These are phyloP conservation scores for Crotalaria pallida DNA, from an alignment of 306 rosid genomes.

Conservation along the genomic window DNA sequence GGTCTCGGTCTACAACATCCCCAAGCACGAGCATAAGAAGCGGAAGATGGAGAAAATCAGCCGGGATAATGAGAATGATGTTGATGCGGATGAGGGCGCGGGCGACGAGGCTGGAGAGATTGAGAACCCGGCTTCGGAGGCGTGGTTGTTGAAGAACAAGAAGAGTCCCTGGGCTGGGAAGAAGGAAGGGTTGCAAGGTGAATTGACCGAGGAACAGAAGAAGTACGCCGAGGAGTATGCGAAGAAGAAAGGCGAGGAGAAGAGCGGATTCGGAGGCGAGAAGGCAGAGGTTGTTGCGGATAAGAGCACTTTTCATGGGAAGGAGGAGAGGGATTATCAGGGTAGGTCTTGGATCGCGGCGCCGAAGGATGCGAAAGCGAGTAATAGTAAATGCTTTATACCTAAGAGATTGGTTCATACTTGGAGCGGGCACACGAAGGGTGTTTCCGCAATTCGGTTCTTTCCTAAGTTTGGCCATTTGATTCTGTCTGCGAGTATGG, in stretches of 20 bases:
- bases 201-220: conserved; percentile 85
- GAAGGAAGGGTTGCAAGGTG: conserved; percentile 72
- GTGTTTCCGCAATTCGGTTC: conserved; percentile 89
- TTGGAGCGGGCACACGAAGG: conserved; percentile 98
- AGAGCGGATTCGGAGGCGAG: conserved; percentile 60
- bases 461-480: conserved; percentile 88
- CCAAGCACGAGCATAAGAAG: conserved; percentile 76
- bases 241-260: conserved; percentile 94
- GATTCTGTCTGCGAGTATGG: conserved; percentile 89
- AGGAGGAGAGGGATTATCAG: conserved; percentile 92
- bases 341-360: conserved; percentile 98
- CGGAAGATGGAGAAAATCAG: conserved; percentile 44
- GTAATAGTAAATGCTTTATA: conserved; percentile 84
- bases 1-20: conserved; percentile 69
- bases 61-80: neutral
- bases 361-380: conserved; percentile 88
- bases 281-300: conserved; percentile 67
- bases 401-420: conserved; percentile 97
- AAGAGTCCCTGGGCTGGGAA: conserved; percentile 95
- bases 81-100: conserved; percentile 17
- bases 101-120: conserved; percentile 13
- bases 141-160: conserved; percentile 80
- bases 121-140: conserved; percentile 68
- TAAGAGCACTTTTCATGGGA: conserved; percentile 89
- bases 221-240: conserved; percentile 89